Evolutionary conservation across 345 rosid species (phyloP), one percentile per base, ranked within the genome.

Genomic region (sweet orange (Citrus sinensis)): DNA sequence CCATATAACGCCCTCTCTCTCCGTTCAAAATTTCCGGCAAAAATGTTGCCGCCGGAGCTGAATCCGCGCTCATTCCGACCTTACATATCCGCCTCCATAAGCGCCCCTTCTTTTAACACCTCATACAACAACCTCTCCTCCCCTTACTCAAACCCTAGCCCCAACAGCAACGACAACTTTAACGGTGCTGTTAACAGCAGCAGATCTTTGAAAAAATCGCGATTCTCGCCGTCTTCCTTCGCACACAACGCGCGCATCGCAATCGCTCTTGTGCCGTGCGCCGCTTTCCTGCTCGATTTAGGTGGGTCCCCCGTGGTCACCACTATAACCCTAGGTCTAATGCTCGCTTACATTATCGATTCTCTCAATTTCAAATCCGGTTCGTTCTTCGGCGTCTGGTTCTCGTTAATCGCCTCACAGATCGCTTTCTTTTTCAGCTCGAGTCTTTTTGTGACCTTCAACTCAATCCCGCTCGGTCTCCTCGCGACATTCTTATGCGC

Each of bases 371-470:
- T 92, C 83, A 97, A 94, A 85, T 78, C 90, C 7, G 98, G 97
- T 5, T 89, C 92, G 63, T 97, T 97, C 87, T 86, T 97, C 27
- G 92, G 92, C 29, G 89, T 97, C 35, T 97, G 99, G 99, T 77
- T 91, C 82, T 89, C 99, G 7, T 86, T 97, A 67, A 65, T 94
- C 79, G 90, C 92, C 0, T 86, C 98, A 39, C 99, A 97, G 94
- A 88, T 97, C 88, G 87, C 98, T 27, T 97, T 97, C 92, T 97
- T 92, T 90, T 94, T 97, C 87, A 84, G 90, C 68, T 84, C 95
- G 10, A 86, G 98, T 1, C 89, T 93, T 64, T 10, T 87, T 70
- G 39, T 83, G 68, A 75, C 94, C 40, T 90, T 93, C 93, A 85
- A 82, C 71, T 94, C 98, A 20, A 1, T 82, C 35, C 85, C 92